phyloP scores from a whole-genome alignment of 2,329 filamentous ascomycete species.

The Talaromyces sp. region DNA sequence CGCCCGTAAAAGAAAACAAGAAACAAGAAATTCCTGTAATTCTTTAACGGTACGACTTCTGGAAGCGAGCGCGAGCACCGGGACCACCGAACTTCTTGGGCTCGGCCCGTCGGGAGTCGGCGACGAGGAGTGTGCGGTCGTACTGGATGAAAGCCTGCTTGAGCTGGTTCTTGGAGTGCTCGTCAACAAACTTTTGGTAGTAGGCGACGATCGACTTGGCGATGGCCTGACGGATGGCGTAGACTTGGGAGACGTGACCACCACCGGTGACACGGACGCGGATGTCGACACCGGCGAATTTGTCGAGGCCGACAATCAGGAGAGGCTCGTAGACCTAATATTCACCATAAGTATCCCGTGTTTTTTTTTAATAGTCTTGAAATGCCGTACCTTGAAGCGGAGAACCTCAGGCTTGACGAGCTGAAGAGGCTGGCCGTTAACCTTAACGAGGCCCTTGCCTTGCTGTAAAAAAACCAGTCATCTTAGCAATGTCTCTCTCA shows the following conservation, averaged over 20 bases:
- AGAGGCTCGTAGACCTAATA: constrained; percentile 92
- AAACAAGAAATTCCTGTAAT: constrained; percentile 10
- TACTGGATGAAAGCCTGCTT: constrained; percentile 96
- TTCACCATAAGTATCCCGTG: constrained; percentile 8
- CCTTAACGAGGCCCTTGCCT: constrained; percentile 91
- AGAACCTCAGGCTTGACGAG: constrained; percentile 96
- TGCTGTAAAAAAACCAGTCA: constrained; percentile 43
- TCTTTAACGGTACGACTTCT: constrained; percentile 97
- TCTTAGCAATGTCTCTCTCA: constrained; percentile 9
- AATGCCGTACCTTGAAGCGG: constrained; percentile 76
- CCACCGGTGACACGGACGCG: constrained; percentile 92
- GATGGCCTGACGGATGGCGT: constrained; percentile 98
- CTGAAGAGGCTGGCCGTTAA: constrained; percentile 93
- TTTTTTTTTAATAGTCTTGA: background rate
- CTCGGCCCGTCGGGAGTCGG: constrained; percentile 98
- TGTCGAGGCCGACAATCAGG: constrained; percentile 94
- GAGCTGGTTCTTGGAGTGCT: constrained; percentile 99
- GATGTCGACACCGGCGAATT: constrained; percentile 96
- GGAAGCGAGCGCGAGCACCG: constrained; percentile 93
- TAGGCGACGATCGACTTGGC: constrained; percentile 96
- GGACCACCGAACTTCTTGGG: constrained; percentile 88
- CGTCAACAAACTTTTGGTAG: constrained; percentile 99
- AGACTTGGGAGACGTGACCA: constrained; percentile 96
- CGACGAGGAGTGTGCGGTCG: constrained; percentile 95
- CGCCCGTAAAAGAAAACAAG: constrained; percentile 10